Percentiles rank a stretch among this genome's conserved stretches.
phyloP scores from a whole-genome alignment of 305 asterid genomes.

The Solanum hybrid region DNA sequence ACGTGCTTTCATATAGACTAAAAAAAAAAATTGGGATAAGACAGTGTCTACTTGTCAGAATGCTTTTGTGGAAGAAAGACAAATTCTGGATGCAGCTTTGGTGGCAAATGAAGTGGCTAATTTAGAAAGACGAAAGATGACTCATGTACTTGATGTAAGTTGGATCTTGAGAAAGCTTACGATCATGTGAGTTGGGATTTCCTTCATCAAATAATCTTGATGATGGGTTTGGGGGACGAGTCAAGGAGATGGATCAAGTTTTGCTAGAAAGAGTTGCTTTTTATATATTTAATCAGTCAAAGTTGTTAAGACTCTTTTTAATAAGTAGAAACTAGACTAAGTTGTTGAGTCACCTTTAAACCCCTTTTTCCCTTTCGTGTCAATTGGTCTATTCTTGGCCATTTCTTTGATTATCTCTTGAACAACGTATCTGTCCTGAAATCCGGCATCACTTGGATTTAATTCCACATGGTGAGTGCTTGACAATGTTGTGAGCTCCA shows the following conservation, averaged over 20 bases:
- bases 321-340: constrained; percentile 1
- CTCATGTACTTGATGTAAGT: background rate
- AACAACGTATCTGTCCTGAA: constrained; percentile 90
- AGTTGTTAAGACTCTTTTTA: background rate
- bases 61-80: background rate
- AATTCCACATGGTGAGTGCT: constrained; percentile 85
- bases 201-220: background rate
- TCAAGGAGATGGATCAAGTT: background rate
- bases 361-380: constrained; percentile 81
- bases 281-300: background rate
- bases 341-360: constrained; percentile 59
- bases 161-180: background rate
- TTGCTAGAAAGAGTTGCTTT: background rate
- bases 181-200: background rate
- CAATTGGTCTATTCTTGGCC: constrained; percentile 94
- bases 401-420: constrained; percentile 94
- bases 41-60: background rate
- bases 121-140: background rate
- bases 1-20: background rate
- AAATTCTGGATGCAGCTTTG: background rate
- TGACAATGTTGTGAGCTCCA: constrained; percentile 81
- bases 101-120: background rate
- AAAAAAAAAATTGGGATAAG: background rate
- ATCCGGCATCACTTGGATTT: constrained; percentile 94
- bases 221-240: background rate